Conservation (phyloP, 257 asterid genomes). For the Solanum sparsipilum region DNA sequence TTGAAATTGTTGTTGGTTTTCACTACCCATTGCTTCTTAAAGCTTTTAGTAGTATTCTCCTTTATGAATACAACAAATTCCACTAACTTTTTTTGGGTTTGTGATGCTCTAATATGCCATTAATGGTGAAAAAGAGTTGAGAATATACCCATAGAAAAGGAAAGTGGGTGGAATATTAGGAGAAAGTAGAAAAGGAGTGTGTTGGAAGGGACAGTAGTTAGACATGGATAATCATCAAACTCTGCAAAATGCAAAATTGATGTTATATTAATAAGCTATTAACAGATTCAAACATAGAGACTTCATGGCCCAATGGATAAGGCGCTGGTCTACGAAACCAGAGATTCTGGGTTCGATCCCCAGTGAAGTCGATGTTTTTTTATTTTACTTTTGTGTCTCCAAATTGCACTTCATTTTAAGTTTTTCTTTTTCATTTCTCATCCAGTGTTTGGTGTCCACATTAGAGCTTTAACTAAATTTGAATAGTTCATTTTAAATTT, state of each 20-base stretch:
- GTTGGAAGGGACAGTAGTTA: neutral
- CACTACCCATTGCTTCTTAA: neutral
- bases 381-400: no score
- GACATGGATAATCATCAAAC: neutral
- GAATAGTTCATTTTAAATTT: no score
- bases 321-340: slow-evolving; percentile 99
- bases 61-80: neutral
- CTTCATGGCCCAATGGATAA: slow-evolving; percentile 84
- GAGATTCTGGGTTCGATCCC: slow-evolving; percentile 99
- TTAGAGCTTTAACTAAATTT: no score
- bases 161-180: neutral
- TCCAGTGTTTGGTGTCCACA: no score
- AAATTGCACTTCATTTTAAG: no score
- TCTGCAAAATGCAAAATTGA: neutral
- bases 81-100: neutral
- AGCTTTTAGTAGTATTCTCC: neutral
- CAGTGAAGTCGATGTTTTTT: slow-evolving; percentile 16
- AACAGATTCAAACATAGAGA: accelerated
- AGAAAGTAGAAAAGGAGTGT: neutral
- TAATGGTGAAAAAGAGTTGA: neutral
- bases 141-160: neutral
- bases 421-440: no score
- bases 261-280: accelerated
- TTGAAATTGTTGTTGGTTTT: neutral
- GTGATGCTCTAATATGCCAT: neutral